Conservation (phyloP, 2,329 filamentous ascomycete genomes). For the Emericellopsis cladophorae region DNA sequence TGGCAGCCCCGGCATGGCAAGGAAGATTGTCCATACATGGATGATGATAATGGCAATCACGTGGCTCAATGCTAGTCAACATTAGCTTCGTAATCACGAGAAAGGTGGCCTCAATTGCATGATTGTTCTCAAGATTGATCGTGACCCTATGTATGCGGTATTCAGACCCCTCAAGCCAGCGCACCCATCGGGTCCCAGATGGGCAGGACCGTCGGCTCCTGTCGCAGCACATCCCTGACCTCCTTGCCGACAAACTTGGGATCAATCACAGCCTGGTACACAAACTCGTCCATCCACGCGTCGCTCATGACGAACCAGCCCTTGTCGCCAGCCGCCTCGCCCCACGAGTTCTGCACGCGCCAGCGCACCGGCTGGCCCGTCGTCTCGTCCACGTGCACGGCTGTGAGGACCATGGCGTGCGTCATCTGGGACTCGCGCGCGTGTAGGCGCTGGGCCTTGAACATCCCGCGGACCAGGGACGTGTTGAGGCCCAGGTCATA, state of each 20-base stretch:
- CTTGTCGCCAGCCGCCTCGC: constrained; percentile 52
- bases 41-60: too few relatives aligned
- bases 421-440: constrained; percentile 76
- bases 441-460: constrained; percentile 61
- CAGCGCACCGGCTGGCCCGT: constrained; percentile 56
- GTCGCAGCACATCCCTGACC: constrained; percentile 55
- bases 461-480: constrained; percentile 52
- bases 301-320: constrained; percentile 90
- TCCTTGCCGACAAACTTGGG: constrained; percentile 52
- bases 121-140: too few relatives aligned
- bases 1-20: too few relatives aligned
- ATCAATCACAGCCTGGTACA: constrained; percentile 79
- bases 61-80: too few relatives aligned
- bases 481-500: constrained; percentile 78
- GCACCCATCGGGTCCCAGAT: constrained; percentile 75
- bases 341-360: constrained; percentile 85
- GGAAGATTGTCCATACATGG: too few relatives aligned
- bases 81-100: too few relatives aligned
- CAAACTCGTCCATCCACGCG: constrained; percentile 66
- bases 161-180: constrained; percentile 53
- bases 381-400: constrained; percentile 60
- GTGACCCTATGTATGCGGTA: neutral
- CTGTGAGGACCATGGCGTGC: constrained; percentile 85
- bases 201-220: constrained; percentile 58
- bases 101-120: too few relatives aligned